A percentile compares a stretch with the other conserved stretches of the same genome.
Conservation (phyloP, 257 asterid species). For the Ilex aquifolium region DNA sequence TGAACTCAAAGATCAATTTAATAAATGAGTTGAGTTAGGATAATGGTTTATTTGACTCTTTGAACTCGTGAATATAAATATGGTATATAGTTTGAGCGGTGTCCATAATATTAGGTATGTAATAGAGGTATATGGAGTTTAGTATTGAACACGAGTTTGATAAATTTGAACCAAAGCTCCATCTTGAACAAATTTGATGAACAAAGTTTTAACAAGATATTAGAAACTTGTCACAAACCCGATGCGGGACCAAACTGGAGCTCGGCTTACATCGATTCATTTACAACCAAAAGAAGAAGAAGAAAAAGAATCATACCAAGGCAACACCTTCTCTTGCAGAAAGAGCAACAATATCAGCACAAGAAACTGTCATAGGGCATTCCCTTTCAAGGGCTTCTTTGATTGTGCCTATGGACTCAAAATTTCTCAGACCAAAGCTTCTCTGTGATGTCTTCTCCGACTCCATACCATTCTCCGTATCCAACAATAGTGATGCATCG, state of each 20-base stretch:
- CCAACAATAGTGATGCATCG: conserved; percentile 76
- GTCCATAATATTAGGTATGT: not conserved
- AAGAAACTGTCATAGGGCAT: conserved; percentile 73
- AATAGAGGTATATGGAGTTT: not conserved
- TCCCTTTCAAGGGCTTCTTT: conserved; percentile 56
- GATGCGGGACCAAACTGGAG: not conserved
- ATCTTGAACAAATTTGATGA: no score
- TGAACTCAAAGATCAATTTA: not conserved
- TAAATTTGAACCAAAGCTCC: not conserved
- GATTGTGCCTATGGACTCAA: conserved; percentile 51
- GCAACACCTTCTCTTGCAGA: conserved; percentile 70
- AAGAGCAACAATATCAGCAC: conserved; percentile 86
- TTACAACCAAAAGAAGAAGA: not conserved
- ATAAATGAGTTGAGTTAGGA: no score
- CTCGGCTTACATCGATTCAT: not conserved
- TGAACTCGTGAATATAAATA: no score
- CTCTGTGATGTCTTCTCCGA: conserved; percentile 57
- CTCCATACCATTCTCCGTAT: conserved; percentile 26
- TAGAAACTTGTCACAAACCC: not conserved
- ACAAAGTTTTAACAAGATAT: not conserved
- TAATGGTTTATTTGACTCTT: no score
- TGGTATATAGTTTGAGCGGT: not conserved
- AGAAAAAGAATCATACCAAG: conserved; percentile 32
- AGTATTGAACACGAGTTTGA: not conserved
- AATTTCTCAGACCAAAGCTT: conserved; percentile 75